These are phyloP conservation scores for Cordyceps javanica DNA, from an alignment of 2,329 filamentous ascomycete genomes.

Conservation along the genomic window DNA sequence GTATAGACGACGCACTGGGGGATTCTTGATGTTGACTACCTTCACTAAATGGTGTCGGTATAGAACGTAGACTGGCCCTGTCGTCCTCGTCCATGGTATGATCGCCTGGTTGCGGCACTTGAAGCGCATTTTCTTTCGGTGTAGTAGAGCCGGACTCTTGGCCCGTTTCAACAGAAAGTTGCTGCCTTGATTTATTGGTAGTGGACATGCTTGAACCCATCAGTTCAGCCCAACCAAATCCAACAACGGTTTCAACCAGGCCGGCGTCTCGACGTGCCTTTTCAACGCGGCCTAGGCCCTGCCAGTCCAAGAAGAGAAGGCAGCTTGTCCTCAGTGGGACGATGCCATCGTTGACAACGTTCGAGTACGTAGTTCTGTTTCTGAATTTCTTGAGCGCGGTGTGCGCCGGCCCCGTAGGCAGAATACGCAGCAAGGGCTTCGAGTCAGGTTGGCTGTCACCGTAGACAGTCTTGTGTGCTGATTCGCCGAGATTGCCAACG, in stretches of 20 bases:
- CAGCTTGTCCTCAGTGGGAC: constrained; percentile 93
- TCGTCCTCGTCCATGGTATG: constrained; percentile 65
- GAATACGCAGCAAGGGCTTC: constrained; percentile 80
- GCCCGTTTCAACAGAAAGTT: constrained; percentile 29
- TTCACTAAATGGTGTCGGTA: constrained; percentile 26
- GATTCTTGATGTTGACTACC: constrained; percentile 9
- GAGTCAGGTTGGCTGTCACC: constrained; percentile 66
- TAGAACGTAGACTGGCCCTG: constrained; percentile 47
- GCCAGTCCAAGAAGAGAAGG: constrained; percentile 94
- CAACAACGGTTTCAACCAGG: constrained; percentile 84
- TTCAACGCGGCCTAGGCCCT: constrained; percentile 84
- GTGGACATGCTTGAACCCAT: constrained; percentile 59
- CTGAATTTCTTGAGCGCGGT: constrained; percentile 80
- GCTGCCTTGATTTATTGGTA: constrained; percentile 36
- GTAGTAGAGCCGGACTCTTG: constrained; percentile 30
- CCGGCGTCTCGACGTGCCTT: constrained; percentile 91
- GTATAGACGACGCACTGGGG: constrained; percentile 29
- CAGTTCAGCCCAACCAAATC: constrained; percentile 91
- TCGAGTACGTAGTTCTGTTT: constrained; percentile 89
- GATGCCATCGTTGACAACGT: constrained; percentile 96
- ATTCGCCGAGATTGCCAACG: constrained; percentile 73
- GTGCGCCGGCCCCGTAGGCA: constrained; percentile 88
- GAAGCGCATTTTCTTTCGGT: constrained; percentile 36
- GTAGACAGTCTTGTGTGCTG: constrained; percentile 52
- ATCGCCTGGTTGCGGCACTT: constrained; percentile 65